Conservation (phyloP, 805 yeast genomes). For the Cyberlindnera amylophila region DNA sequence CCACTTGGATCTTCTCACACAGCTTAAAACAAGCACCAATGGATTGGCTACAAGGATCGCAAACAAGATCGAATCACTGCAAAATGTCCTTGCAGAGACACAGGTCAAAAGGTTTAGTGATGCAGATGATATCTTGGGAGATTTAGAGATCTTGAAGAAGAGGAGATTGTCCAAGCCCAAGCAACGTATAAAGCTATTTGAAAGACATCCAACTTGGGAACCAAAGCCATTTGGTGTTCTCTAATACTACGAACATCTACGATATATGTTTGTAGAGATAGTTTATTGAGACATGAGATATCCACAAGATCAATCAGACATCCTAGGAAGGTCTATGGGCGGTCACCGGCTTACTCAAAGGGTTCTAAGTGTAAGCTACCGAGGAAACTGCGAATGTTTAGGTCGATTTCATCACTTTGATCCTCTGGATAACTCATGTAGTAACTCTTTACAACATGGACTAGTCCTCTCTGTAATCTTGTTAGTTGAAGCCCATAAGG, state of each 20-base stretch:
- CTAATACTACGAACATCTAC: slow-evolving; percentile 11
- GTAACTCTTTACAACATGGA: slow-evolving; percentile 6
- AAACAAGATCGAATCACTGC: neutral
- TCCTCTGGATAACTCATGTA: neutral
- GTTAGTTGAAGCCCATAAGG: neutral
- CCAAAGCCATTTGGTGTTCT: slow-evolving; percentile 53
- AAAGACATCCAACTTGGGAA: slow-evolving; percentile 36
- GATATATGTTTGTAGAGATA: no score
- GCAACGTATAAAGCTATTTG: slow-evolving; percentile 16
- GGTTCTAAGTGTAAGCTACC: slow-evolving; percentile 88
- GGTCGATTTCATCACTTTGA: slow-evolving; percentile 70
- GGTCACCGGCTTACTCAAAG: slow-evolving; percentile 79
- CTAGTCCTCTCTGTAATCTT: slow-evolving; percentile 13
- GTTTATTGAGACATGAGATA: neutral
- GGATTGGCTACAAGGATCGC: neutral
- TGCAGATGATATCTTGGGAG: slow-evolving; percentile 26
- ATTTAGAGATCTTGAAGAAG: slow-evolving; percentile 29
- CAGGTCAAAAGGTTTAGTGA: slow-evolving; percentile 8
- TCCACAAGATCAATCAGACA: slow-evolving; percentile 59
- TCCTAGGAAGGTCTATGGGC: slow-evolving; percentile 87
- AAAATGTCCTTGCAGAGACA: slow-evolving; percentile 3
- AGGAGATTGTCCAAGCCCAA: slow-evolving; percentile 15
- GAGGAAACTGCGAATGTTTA: slow-evolving; percentile 95
- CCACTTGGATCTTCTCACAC: slow-evolving; percentile 9
- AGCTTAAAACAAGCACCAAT: slow-evolving; percentile 4